phyloP scores from a whole-genome alignment of 2,329 filamentous ascomycete genomes.

The Pestalotiopsis sp. region DNA sequence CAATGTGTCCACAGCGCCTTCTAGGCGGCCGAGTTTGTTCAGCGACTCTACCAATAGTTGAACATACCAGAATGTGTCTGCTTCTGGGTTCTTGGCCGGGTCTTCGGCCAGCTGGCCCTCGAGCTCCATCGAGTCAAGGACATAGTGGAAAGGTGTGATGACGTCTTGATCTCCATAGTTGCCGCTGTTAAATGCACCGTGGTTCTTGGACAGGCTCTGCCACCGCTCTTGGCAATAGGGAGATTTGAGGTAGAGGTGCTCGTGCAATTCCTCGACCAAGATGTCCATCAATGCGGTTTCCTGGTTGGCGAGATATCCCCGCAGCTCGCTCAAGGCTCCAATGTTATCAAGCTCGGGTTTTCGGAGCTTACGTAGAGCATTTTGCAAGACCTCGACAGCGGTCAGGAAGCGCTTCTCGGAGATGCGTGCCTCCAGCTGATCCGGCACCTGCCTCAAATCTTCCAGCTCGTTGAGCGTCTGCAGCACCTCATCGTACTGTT shows the following conservation, averaged over 20 bases:
- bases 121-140: conserved; percentile 62
- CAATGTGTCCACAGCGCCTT: conserved; percentile 83
- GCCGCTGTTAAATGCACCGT: conserved; percentile 51
- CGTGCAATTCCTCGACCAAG: conserved; percentile 93
- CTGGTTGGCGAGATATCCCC: conserved; percentile 88
- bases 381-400: conserved; percentile 89
- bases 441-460: conserved; percentile 83
- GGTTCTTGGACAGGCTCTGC: conserved; percentile 76
- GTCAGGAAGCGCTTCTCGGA: conserved; percentile 94
- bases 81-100: conserved; percentile 87
- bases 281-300: conserved; percentile 92
- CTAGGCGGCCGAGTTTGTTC: conserved; percentile 84
- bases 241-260: conserved; percentile 95
- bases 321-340: conserved; percentile 81
- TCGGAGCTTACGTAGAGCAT: conserved; percentile 78
- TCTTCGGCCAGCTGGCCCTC: conserved; percentile 74
- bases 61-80: conserved; percentile 93
- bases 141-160: conserved; percentile 55
- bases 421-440: conserved; percentile 90
- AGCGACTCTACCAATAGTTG: conserved; percentile 83
- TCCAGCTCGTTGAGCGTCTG: conserved; percentile 83
- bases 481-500: conserved; percentile 87
- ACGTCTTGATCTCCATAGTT: conserved; percentile 45
- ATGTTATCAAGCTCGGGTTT: conserved; percentile 90
- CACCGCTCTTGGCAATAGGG: conserved; percentile 96